Conservation (phyloP, 2,329 filamentous ascomycete genomes). For the Aspergillus sclerotialis region DNA sequence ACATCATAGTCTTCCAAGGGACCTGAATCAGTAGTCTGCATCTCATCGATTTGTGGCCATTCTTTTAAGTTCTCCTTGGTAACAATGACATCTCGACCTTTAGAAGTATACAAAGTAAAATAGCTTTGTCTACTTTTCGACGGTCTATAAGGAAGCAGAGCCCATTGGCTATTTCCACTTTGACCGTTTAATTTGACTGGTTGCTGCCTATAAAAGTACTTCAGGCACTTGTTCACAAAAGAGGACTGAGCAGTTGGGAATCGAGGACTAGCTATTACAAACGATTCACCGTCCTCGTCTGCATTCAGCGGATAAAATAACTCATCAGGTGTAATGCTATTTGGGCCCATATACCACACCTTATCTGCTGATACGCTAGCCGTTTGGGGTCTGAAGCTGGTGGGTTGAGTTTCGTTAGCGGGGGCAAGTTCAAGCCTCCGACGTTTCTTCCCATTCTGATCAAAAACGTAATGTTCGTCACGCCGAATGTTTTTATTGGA, state of each 20-base stretch:
- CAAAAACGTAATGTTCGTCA: slow-evolving; percentile 18
- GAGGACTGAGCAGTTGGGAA: slow-evolving; percentile 17
- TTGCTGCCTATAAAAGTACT: slow-evolving; percentile 19
- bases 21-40: neutral
- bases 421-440: slow-evolving; percentile 18
- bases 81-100: slow-evolving; percentile 15
- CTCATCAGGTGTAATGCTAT: slow-evolving; percentile 30
- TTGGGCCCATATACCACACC: slow-evolving; percentile 32
- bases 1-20: slow-evolving; percentile 9
- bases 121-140: slow-evolving; percentile 8
- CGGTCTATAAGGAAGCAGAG: slow-evolving; percentile 22
- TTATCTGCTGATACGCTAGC: neutral
- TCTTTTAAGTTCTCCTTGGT: slow-evolving; percentile 19
- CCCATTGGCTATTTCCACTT: slow-evolving; percentile 14
- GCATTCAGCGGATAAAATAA: slow-evolving; percentile 36
- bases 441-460: slow-evolving; percentile 22
- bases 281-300: slow-evolving; percentile 19
- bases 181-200: slow-evolving; percentile 14
- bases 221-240: slow-evolving; percentile 25
- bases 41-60: slow-evolving; percentile 19
- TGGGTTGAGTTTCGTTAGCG: slow-evolving; percentile 1
- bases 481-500: slow-evolving; percentile 6
- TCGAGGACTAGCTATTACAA: slow-evolving; percentile 15
- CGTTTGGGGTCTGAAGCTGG: neutral
- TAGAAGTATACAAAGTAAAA: slow-evolving; percentile 25